Base-by-base conservation (phyloP, 2,329 filamentous ascomycete species). In the Colletotrichum sp. region DNA sequence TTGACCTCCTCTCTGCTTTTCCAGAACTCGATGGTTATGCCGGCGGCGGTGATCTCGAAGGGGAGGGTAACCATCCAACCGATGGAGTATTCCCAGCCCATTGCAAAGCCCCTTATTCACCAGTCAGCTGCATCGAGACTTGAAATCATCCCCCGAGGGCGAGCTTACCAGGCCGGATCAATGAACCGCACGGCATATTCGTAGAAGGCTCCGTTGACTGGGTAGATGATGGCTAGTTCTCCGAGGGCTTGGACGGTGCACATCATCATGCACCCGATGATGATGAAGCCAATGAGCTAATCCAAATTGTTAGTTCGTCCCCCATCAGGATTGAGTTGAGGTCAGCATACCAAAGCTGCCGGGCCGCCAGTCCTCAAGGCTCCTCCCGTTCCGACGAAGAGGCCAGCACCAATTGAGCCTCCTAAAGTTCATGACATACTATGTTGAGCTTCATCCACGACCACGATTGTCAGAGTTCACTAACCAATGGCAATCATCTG, bases 21-120 rank as follows among this genome's bases (percentile, higher is more conserved):
- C 95, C 95, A 98, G 79, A 92, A 96, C 79, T 94, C 91, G 71
- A 98, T 93, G 72, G 96, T 94, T 34, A 97, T 85, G 6, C 94
- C 91, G 16, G 90, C 92, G 28, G 95, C 95, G 1, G 95, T 97
- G 60, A 97, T 67, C 30, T 67, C 64, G 13, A 55, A 67, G 12
- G 64, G 64, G 0, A 67, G 64, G 12, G 64, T 67, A 5, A 67
- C 16, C 64, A 67, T 67, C 39, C 64, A 67, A 13, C 64, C 64
- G 39, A 67, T 67, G 64, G 64, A 67, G 39, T 67, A 67, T 28
- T 90, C 90, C 87, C 87, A 89, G n/a, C 88, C 88, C 63, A 89
- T 84, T 55, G 89, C 89, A 67, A 90, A 90, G 4, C 89, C 89
- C 39, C 64, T 52, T 36, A 4, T 36, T 15, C 6, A n/a, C 21